Evolutionary conservation across 768 basidiomycete genomes (phyloP).

Genomic region (Daedaleopsis sinensis): DNA sequence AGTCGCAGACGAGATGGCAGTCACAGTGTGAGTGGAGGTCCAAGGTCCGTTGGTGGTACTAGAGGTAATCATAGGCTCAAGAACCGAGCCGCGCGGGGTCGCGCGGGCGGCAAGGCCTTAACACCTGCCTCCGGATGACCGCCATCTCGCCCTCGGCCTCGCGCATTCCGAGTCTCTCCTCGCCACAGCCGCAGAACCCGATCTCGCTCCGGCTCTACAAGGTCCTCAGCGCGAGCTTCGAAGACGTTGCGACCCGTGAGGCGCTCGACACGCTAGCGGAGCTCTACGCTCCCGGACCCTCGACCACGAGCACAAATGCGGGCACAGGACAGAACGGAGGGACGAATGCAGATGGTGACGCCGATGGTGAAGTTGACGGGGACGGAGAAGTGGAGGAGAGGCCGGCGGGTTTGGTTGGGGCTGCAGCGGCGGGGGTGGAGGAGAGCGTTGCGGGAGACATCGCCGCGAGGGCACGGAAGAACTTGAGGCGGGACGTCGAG

Average conservation of each 20-base stretch:
- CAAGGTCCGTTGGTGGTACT: too few species aligned
- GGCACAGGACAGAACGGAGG: background rate
- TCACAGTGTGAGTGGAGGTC: too few species aligned
- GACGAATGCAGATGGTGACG: slow-evolving; percentile 35
- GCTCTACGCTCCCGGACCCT: slow-evolving; percentile 53
- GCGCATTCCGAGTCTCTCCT: slow-evolving; percentile 18
- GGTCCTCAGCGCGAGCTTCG: slow-evolving; percentile 79
- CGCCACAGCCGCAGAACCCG: slow-evolving; percentile 57
- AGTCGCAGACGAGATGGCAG: too few species aligned
- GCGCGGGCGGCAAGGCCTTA: slow-evolving; percentile 8
- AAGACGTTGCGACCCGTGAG: slow-evolving; percentile 76
- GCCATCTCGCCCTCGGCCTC: slow-evolving; percentile 27
- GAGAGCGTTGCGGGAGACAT: slow-evolving; percentile 56
- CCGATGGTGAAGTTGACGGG: slow-evolving; percentile 33
- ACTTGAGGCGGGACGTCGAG: slow-evolving; percentile 85
- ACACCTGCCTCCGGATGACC: slow-evolving; percentile 17
- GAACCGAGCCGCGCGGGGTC: slow-evolving; percentile 2
- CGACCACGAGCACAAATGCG: slow-evolving; percentile 11
- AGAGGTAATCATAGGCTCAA: too few species aligned
- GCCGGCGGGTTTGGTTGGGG: slow-evolving; percentile 13
- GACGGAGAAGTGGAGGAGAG: slow-evolving; percentile 37
- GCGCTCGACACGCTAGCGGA: slow-evolving; percentile 84
- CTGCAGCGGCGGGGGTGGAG: slow-evolving; percentile 32
- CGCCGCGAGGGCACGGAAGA: slow-evolving; percentile 75
- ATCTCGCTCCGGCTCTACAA: slow-evolving; percentile 90